Base-by-base conservation (phyloP, 208 protist genomes). In the Leishmania braziliensis region DNA sequence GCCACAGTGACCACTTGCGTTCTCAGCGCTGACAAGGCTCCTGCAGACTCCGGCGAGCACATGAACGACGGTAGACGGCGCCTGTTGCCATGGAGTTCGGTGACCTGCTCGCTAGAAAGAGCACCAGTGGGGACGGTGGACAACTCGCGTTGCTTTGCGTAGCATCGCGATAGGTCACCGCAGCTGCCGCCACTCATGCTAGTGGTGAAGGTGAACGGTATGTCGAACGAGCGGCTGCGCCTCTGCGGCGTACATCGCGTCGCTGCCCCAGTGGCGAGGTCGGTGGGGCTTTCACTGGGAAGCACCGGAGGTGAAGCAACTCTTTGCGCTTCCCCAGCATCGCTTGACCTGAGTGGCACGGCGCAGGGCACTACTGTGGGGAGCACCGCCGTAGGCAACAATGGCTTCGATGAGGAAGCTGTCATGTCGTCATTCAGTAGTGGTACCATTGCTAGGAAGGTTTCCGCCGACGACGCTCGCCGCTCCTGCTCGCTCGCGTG, bases 171-270 rank as follows among this genome's bases (percentile, higher is more conserved):
- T 3, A 53, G 6, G 75, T 84, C 76, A 33, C 77, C 81, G 60
- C 69, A 53, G 62, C 68, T 74, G 50, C 43, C 58, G 62, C 23
- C 77, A 26, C 36, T 16, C 26, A 60, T 51, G 58, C 54, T 62
- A 51, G 62, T 66, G 29, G 54, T n/a, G 5, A 77, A 51, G 20
- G 75, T 48, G 33, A 80, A 39, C 56, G 65, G 81, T 0, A 69
- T 26, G 48, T 74, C 72, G 60, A 78, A 81, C 51, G 54, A 71
- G 26, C 69, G 77, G 50, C 70, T 72, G 77, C 63, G 69, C 18
- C 74, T 36, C 53, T 77, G 74, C 29, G n/a, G 54, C 16, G 33
- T 48, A 8, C 5, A 33, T 12, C 56, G 74, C 8, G 36, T 68
- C 23, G 54, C 36, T 33, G 56, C 58, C 26, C 23, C 39, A 5